Base-by-base conservation (phyloP, 2,329 filamentous ascomycete genomes). In the Rasamsonia emersonii region DNA sequence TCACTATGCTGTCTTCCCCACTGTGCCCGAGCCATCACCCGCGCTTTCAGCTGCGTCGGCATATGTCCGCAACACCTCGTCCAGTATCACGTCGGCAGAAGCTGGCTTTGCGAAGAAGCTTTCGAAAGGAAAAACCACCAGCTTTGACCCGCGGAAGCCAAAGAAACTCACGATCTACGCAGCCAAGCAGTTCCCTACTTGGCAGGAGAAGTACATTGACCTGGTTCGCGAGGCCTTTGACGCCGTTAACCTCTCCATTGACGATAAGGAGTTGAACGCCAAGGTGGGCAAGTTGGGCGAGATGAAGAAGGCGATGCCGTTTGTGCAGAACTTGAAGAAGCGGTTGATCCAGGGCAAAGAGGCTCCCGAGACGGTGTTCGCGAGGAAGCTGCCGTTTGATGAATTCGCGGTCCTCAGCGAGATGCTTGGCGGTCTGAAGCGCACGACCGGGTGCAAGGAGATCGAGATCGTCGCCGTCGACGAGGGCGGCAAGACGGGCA, bases 281-380 rank as follows among this genome's bases (percentile, higher is more conserved):
- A 74, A 78, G 52, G 79, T 95, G 36, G 77, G 77, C 46, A 93
- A 93, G 68, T 70, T 86, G 52, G 78, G 77, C 25, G 61, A 64
- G 42, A 86, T 86, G 73, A 98, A 96, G 76, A 91, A 93, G 65
- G 89, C 86, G 2, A 96, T 96, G 89, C 91, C 91, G 0, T 96
- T 95, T 53, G 79, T 95, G 30, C 88, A 96, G 64, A 64, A 59
- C 5, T 67, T 96, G 38, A 95, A 95, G 79, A 83, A 75, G 59
- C 77, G 84, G 32, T 73, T 98, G 35, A 70, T 86, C 36, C 54
- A 56, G 21, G 69, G 71, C 30, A 81, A 83, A 40, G 77, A 89
- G 61, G 63, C 68, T 9, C 65, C 75, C 2, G 67, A 73, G 15
- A 68, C 64, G 2, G 85, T 95, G 7, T 79, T 96, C 51, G 78